Base-by-base conservation (phyloP, 2,329 filamentous ascomycete genomes). In the Colletotrichum brevisporum region DNA sequence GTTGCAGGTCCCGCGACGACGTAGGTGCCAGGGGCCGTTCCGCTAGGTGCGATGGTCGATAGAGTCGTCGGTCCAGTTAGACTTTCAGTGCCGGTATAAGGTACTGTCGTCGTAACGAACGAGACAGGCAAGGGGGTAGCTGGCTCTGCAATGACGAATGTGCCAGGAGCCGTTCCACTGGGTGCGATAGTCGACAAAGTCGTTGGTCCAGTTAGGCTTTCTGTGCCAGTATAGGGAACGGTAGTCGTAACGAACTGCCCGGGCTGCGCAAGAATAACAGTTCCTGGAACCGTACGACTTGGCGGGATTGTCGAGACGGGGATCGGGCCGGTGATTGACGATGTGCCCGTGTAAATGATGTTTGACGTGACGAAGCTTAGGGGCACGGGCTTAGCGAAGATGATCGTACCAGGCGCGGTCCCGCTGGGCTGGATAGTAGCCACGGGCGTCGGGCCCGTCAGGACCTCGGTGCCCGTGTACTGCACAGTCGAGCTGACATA, bases 231-330 rank as follows among this genome's bases (percentile, higher is more conserved):
- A 31, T 53, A 53, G 8, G 26, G 18, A 10, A 62, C 24, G 8
- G 41, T 50, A 1, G 50, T 26, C 1, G 59, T 62, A 8, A 62
- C 59, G 6, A 62, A 62, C 1, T 53, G 12, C 6, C 39, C 51
- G 4, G n/a, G 50, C 13, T 64, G 59, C 2, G 56, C 58, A 1
- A 67, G 18, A 5, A 72, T 39, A 12, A 69, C 43, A 2, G 68
- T 68, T 3, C 64, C 67, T 10, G 68, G 53, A 4, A 41, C 43
- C 0, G 26, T 69, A 6, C 71, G 67, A 12, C 48, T 65, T 1
- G 67, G 63, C 1, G 43, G 24, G 2, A 71, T 52, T 0, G 70
- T 70, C 16, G 62, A 67, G 1, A 69, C 50, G 16, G 68, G 63
- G 5, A 62, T 61, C 2, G 55, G 45, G 15, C 10, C 27, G 1